Conservation (phyloP, 768 basidiomycete species). For the Rhizopogon vulgaris region DNA sequence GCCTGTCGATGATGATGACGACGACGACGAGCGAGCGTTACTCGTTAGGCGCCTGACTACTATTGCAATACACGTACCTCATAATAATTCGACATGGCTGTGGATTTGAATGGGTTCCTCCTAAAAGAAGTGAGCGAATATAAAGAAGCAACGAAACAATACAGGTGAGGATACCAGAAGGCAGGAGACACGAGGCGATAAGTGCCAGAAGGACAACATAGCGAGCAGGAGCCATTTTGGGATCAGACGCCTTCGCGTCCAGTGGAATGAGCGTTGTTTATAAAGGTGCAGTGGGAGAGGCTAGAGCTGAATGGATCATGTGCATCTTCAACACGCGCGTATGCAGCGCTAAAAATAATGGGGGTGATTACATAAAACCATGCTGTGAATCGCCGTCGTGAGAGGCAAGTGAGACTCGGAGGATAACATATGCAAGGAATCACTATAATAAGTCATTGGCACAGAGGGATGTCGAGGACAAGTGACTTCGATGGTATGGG, state of each 20-base stretch:
- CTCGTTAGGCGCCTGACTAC: background rate
- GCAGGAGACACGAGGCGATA: slow-evolving; percentile 1
- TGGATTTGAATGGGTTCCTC: background rate
- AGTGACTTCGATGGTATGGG: too few species aligned
- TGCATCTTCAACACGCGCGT: background rate
- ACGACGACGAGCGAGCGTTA: background rate
- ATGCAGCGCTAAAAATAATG: background rate
- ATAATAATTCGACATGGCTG: slow-evolving; percentile 34
- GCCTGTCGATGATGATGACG: slow-evolving; percentile 29
- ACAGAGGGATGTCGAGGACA: too few species aligned
- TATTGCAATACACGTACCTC: slow-evolving; percentile 25
- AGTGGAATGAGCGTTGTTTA: background rate
- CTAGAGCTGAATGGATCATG: background rate
- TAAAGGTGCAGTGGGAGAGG: background rate
- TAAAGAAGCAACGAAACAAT: too few species aligned
- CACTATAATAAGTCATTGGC: background rate
- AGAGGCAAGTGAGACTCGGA: background rate
- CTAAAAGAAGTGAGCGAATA: background rate
- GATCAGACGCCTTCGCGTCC: background rate
- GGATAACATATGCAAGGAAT: background rate
- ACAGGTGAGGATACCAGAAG: background rate
- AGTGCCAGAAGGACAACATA: slow-evolving; percentile 8
- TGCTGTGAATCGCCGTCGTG: slow-evolving; percentile 1
- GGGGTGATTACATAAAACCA: background rate
- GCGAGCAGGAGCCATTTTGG: slow-evolving; percentile 4